Evolutionary conservation across 768 basidiomycete genomes (phyloP), one percentile per base, ranked within the genome.

Genomic region (Terana coerulea): DNA sequence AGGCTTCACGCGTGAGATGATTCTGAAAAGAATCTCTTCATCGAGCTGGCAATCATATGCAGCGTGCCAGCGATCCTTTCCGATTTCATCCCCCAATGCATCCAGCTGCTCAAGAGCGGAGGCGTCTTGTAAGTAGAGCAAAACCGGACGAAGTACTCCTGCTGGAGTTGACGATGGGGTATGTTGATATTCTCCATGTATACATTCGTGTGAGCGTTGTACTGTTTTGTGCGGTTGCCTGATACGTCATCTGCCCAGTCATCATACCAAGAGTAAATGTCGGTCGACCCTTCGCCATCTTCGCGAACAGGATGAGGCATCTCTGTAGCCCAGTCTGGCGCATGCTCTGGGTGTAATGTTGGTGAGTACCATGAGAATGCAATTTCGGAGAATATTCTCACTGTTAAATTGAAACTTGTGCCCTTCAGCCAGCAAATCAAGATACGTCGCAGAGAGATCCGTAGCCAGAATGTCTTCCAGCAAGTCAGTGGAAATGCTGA

Each of bases 41-140:
- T 55, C 15, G 2, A 55, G 33, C 21, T 21, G 19, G 29, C 57
- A 55, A 31, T 59, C 54, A 25, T 52, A 58, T 22, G 49, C 50
- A 8, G 34, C 31, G 22, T 37, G 33, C 57, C 57, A 58, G 9
- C 37, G 21, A 46, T 45, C 34, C 26, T 17, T 12, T 15, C 47
- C 51, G 15, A 43, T 43, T 37, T 53, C 64, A 1, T 36, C 24
- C 26, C 36, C n/a, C n/a, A 61, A 43, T 17, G 36, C 52, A 6
- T 39, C 29, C 15, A 54, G 47, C 28, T 57, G 56, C 35, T 59
- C 53, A 9, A 44, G 14, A 6, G 33, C 30, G 4, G 42, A 9
- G 15, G 55, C 52, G 37, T 60, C 24, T n/a, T 21, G 51, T 17
- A 61, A 4, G 59, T 61, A 25, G 54, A 52, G 2, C 46, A 21